Evolutionary conservation across 129 eudicot species (phyloP).

Genomic region (Heracleum sosnowskyi): DNA sequence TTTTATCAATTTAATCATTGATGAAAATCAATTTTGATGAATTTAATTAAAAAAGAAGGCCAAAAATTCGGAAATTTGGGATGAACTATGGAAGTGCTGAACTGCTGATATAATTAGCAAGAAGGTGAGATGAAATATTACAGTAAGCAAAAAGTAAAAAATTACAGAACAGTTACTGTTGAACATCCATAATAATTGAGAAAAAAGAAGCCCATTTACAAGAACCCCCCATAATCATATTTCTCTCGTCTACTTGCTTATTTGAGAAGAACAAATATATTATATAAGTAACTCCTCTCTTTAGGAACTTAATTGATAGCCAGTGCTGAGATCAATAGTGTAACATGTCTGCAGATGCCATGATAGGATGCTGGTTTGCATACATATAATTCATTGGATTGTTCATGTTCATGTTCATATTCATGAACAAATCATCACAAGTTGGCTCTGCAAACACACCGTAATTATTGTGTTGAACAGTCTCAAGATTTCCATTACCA

Average conservation of each 20-base stretch:
- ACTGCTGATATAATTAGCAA: too few species aligned
- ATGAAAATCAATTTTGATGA: too few species aligned
- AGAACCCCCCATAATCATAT: constrained; percentile 2
- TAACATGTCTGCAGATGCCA: constrained; percentile 61
- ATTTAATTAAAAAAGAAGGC: too few species aligned
- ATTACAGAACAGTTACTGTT: constrained; percentile 5
- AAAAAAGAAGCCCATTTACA: constrained; percentile 3
- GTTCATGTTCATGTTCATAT: constrained; percentile 2
- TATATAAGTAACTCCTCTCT: not conserved
- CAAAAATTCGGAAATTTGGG: too few species aligned
- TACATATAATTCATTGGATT: constrained; percentile 38
- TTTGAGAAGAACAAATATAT: too few species aligned
- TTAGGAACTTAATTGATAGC: not conserved
- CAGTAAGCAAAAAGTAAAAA: too few species aligned
- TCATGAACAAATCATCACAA: constrained; percentile 30
- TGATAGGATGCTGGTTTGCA: constrained; percentile 50
- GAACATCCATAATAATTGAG: not conserved
- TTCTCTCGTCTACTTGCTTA: constrained; percentile 5
- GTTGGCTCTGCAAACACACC: constrained; percentile 18
- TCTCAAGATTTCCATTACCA: constrained; percentile 16
- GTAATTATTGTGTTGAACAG: constrained; percentile 6
- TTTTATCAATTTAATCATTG: too few species aligned
- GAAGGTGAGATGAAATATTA: too few species aligned
- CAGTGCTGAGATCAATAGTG: constrained; percentile 29
- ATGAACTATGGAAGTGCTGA: too few species aligned